Evolutionary conservation across 192 early-diverging fungal genomes (phyloP), one percentile per base, ranked within the genome.

Genomic region (Linnemannia hyalina): DNA sequence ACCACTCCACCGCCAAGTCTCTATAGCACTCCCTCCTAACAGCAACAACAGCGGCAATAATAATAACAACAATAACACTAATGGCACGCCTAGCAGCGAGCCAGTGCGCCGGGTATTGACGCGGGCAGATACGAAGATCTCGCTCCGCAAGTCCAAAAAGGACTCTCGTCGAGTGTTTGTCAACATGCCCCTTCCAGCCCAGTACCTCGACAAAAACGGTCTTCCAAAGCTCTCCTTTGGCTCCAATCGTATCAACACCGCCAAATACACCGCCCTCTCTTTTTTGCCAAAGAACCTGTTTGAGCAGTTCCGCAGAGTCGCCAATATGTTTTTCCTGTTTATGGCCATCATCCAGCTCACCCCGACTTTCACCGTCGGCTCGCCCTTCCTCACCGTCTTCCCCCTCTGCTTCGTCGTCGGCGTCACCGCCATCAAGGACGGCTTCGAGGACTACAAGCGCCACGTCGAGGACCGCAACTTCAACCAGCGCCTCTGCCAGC

Each of bases 281-380:
- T 99, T 99, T 89, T 63, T 99, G 23, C 97, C 97, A 20, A 95
- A 96, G 82, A 99, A 97, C 82, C 78, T 99, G 69, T 97, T 95
- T 89, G 96, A 96, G 73, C 98, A 99, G 87, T 98, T 99, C 82
- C 90, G 94, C 68, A 92, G 92, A n/a, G 92, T 91, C 22, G 94
- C 93, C 91, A 95, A 95, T 80, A 90, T 98, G 36, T 99, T 96
- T 86, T 99, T 99, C 80, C 93, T 98, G 68, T 91, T 91, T 38
- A 90, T 97, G 82, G 93, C 94, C 52, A 91, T 97, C 49, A 89
- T 98, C 41, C 96, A 97, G 89, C 90, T 96, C 82, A 92, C 98
- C 47, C 95, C 96, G 20, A 82, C 93, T 55, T 97, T 97, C 88
- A 92, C 92, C 63, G 93, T 95, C 74, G 95, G 95, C 54, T 95